Percentiles rank a stretch among this genome's conserved stretches.
Conservation (phyloP, 1,284 basidiomycete genomes). For the Pterulicium gracile region DNA sequence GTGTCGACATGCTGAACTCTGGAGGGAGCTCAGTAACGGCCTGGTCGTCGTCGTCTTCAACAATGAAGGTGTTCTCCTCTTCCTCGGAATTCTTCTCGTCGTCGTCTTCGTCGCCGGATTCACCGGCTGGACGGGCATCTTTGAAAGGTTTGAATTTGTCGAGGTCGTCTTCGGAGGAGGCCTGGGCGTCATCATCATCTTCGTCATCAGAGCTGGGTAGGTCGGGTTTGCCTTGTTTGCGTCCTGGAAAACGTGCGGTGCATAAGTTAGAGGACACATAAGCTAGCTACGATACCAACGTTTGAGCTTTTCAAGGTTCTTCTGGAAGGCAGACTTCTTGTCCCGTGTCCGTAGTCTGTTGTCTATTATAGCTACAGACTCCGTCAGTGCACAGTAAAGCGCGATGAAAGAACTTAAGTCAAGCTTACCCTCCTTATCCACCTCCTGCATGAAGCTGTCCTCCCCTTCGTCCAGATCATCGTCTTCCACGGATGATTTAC, state of each 20-base stretch:
- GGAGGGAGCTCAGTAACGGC: conserved; percentile 44
- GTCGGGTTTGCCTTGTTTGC: conserved; percentile 33
- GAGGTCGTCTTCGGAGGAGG: conserved; percentile 18
- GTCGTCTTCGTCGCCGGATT: conserved; percentile 13
- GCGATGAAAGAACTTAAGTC: background rate
- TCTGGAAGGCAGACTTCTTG: conserved; percentile 26
- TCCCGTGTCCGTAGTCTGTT: conserved; percentile 20
- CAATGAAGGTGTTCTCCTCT: conserved; percentile 53
- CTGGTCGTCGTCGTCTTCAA: conserved; percentile 51
- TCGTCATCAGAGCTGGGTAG: conserved; percentile 23
- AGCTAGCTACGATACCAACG: conserved; percentile 17
- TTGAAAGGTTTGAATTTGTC: conserved; percentile 25
- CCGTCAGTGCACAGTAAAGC: background rate
- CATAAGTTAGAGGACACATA: conserved; percentile 4
- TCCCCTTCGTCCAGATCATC: background rate
- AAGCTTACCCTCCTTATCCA: background rate
- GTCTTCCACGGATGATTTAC: background rate
- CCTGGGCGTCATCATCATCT: conserved; percentile 19
- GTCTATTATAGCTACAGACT: background rate
- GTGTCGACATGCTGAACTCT: conserved; percentile 67
- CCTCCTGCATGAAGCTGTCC: background rate
- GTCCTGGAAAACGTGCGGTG: conserved; percentile 31
- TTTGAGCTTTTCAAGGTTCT: conserved; percentile 42
- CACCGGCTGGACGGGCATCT: conserved; percentile 25
- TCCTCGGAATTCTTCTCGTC: conserved; percentile 20